Conservation (phyloP, 2,329 filamentous ascomycete species). For the Colletotrichum musae region DNA sequence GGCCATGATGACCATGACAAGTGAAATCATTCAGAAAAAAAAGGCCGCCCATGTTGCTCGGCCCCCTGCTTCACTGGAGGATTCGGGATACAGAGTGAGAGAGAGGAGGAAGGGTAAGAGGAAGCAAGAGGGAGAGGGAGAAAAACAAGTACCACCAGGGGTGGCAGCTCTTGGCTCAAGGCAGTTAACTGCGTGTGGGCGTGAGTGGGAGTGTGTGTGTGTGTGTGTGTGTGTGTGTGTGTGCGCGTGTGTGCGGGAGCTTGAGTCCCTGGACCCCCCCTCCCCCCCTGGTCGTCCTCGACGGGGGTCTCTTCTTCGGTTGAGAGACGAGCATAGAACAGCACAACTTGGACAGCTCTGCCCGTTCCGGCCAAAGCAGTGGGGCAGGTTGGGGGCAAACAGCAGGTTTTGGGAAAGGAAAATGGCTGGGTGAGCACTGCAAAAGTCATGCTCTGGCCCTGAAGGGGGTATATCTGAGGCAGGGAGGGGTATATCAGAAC, state of each 20-base stretch:
- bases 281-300: slow-evolving; percentile 19
- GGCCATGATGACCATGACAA: slow-evolving; percentile 54
- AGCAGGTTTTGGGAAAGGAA: slow-evolving; percentile 38
- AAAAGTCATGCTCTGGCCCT: slow-evolving; percentile 38
- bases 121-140: slow-evolving; percentile 36
- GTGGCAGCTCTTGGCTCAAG: slow-evolving; percentile 42
- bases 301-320: slow-evolving; percentile 31
- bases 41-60: slow-evolving; percentile 30
- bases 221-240: slow-evolving; percentile 24
- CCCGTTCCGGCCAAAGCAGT: slow-evolving; percentile 32
- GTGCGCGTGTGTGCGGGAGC: slow-evolving; percentile 29
- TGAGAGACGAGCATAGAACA: slow-evolving; percentile 28
- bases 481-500: slow-evolving; percentile 43
- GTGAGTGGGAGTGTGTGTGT: slow-evolving; percentile 24
- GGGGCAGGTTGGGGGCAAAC: slow-evolving; percentile 36
- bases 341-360: slow-evolving; percentile 31
- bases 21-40: slow-evolving; percentile 49
- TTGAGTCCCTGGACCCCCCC: slow-evolving; percentile 28
- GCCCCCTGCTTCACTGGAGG: slow-evolving; percentile 39
- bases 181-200: slow-evolving; percentile 36
- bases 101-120: slow-evolving; percentile 20
- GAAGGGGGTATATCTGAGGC: slow-evolving; percentile 42
- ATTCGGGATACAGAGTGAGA: slow-evolving; percentile 2
- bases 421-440: slow-evolving; percentile 31
- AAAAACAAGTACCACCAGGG: slow-evolving; percentile 22